Base-by-base conservation (phyloP, 1,284 basidiomycete species). In the Taiwanofungus camphoratus region DNA sequence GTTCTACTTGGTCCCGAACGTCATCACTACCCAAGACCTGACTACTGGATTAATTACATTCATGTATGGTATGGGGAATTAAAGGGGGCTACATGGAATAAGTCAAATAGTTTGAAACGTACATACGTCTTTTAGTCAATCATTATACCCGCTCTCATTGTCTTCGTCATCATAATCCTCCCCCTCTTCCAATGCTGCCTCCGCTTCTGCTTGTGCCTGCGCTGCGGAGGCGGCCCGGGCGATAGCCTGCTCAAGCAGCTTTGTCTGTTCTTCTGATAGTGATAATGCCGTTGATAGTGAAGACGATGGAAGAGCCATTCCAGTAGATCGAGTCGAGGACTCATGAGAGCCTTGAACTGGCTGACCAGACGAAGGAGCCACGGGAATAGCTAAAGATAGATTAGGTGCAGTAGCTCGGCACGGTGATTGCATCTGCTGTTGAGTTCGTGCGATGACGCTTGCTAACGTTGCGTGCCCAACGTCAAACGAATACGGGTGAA, bases 161-260 rank as follows among this genome's bases (percentile, higher is more conserved):
- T 64, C 65, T 0, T 62, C 60, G 1, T 63, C 61, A 0, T 60
- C 58, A 0, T 55, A 54, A 3, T 51, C 54, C n/a, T 81, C 77
- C 33, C 75, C 77, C 45, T 79, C 74, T 56, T 85, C 82, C 45
- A 80, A 53, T 0, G 79, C 79, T 5, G 82, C 82, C 51, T 86
- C 82, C 0, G 80, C 82, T 51, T 86, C 83, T 0, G 82, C 82
- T 50, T 83, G 82, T 9, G 80, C 79, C 51, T 83, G 82, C 1
- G 82, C 83, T 24, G 79, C 79, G 21, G 74, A 72, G 8, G 83
- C 78, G 2, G 83, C 82, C 54, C 71, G 81, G 18, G 79, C 77
- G 38, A 86, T 82, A 0, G 82, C 82, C 48, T 79, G 72, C 57
- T 86, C 80, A 5, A 86, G 63, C 49, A 80, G 60, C 49, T 68